A percentile compares a stretch with the other conserved stretches of the same genome.
Conservation (phyloP, 2,329 filamentous ascomycete genomes). For the Paracoccidioides lutzii region DNA sequence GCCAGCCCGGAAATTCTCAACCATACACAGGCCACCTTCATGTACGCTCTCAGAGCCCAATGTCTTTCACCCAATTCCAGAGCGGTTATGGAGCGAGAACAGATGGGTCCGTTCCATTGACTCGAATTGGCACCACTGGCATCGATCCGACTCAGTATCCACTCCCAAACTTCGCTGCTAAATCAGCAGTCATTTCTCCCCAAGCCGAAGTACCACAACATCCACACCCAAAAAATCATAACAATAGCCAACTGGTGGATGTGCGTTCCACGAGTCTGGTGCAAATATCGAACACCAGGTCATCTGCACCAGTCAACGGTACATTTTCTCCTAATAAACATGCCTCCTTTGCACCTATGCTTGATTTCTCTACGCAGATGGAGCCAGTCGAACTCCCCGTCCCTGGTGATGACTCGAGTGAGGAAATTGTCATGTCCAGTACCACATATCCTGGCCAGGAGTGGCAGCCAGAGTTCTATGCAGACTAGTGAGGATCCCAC, state of each 20-base stretch:
- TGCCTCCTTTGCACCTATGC: not conserved
- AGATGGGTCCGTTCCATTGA: too few relatives aligned
- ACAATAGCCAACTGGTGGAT: not conserved
- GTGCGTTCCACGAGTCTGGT: not conserved
- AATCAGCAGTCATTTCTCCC: not conserved
- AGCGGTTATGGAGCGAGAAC: not conserved
- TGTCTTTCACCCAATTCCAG: not conserved
- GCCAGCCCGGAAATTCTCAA: not conserved
- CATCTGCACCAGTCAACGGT: not conserved
- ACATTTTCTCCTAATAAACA: not conserved
- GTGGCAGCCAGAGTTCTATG: constrained; percentile 24
- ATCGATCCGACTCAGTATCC: constrained; percentile 3
- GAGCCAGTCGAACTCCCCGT: constrained; percentile 25
- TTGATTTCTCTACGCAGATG: constrained; percentile 12
- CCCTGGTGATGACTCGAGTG: constrained; percentile 26
- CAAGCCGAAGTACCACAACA: constrained; percentile 1
- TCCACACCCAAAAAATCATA: constrained; percentile 1
- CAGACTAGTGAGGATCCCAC: not conserved
- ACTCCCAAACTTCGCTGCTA: not conserved
- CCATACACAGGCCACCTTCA: not conserved
- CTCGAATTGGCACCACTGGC: too few relatives aligned
- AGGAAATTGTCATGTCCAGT: constrained; percentile 37
- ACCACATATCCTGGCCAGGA: constrained; percentile 38
- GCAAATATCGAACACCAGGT: too few relatives aligned
- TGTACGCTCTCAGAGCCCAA: not conserved